A percentile compares a stretch with the other conserved stretches of the same genome.
Conservation (phyloP, 202 grass and related monocot genomes). For the Setaria viridis region DNA sequence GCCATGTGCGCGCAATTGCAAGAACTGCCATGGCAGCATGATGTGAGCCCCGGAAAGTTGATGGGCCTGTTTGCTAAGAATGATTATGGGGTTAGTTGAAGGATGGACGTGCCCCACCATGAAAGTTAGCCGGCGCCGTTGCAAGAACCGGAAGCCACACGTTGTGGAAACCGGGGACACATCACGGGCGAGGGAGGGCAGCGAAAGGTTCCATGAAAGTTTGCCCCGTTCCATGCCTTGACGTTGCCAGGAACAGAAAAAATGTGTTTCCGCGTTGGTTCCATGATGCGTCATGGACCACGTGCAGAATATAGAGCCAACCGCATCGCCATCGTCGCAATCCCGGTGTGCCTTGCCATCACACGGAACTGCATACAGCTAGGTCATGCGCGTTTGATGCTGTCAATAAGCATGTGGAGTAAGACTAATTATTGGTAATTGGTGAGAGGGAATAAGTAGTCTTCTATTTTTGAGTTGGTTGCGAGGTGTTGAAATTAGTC, state of each 20-base stretch:
- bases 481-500: neutral
- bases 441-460: too few relatives aligned
- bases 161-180: neutral
- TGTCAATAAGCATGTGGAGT: neutral
- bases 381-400: neutral
- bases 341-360: slow-evolving; percentile 5
- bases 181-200: too few relatives aligned
- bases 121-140: slow-evolving; percentile 17
- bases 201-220: neutral
- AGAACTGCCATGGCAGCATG: neutral
- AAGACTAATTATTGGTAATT: neutral
- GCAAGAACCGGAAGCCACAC: slow-evolving; percentile 20
- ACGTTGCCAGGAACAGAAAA: neutral
- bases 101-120: neutral
- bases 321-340: slow-evolving; percentile 26
- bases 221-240: slow-evolving; percentile 6
- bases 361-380: slow-evolving; percentile 14
- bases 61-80: slow-evolving; percentile 14
- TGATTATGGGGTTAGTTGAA: slow-evolving; percentile 20
- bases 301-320: slow-evolving; percentile 36
- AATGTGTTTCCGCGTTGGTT: neutral
- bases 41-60: slow-evolving; percentile 1
- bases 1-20: slow-evolving; percentile 13
- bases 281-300: slow-evolving; percentile 10
- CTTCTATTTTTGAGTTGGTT: too few relatives aligned